phyloP scores from a whole-genome alignment of 2,329 filamentous ascomycete species.

The Paraphoma chrysanthemicola region DNA sequence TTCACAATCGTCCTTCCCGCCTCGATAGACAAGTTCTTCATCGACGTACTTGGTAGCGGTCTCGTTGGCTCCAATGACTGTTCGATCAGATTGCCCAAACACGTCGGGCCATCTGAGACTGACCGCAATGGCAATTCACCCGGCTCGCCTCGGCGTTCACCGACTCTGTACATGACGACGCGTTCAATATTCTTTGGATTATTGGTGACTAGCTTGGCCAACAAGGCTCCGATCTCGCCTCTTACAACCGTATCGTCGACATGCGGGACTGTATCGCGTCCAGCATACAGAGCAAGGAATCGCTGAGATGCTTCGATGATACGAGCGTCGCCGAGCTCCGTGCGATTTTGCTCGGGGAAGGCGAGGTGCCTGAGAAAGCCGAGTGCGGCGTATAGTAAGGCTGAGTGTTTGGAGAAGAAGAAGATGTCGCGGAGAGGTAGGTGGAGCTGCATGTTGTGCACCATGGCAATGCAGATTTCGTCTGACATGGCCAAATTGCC shows the following conservation, averaged over 20 bases:
- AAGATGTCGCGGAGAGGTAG: constrained; percentile 37
- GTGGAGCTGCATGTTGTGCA: constrained; percentile 41
- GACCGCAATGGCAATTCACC: constrained; percentile 1
- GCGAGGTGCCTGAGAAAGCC: constrained; percentile 47
- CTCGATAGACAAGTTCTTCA: constrained; percentile 49
- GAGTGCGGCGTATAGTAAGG: constrained; percentile 45
- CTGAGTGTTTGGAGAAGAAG: constrained; percentile 29
- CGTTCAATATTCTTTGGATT: constrained; percentile 40
- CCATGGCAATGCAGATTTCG: constrained; percentile 42
- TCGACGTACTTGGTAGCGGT: constrained; percentile 44
- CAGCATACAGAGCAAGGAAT: constrained; percentile 26
- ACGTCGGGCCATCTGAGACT: not conserved
- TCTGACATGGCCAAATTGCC: constrained; percentile 49
- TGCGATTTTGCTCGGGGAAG: constrained; percentile 42
- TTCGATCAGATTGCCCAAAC: constrained; percentile 24
- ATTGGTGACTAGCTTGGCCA: constrained; percentile 42
- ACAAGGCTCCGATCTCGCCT: constrained; percentile 43
- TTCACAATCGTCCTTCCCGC: constrained; percentile 38
- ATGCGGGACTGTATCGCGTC: not conserved
- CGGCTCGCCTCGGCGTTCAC: constrained; percentile 5
- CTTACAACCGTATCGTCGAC: constrained; percentile 38
- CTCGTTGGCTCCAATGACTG: constrained; percentile 39
- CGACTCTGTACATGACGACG: constrained; percentile 31
- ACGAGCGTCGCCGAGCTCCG: constrained; percentile 37
- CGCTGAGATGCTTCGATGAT: constrained; percentile 39